Evolutionary conservation across 306 rosid genomes (phyloP).

Genomic region (Herpetospermum pedunculosum): DNA sequence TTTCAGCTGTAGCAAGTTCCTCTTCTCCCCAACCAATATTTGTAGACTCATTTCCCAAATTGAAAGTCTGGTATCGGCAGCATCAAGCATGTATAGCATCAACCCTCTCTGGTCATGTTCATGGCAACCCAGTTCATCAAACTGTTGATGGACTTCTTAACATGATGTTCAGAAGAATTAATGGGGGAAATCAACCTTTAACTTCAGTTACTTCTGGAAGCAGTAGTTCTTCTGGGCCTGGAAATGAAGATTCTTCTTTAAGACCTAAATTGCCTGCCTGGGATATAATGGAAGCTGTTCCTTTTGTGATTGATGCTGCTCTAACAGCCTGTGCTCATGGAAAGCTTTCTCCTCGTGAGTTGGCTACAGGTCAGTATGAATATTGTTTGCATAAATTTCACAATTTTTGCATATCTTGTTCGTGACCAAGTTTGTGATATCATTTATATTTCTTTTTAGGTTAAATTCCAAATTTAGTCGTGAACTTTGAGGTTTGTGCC

Average conservation of each 20-base stretch:
- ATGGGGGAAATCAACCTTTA: constrained; percentile 51
- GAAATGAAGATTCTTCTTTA: constrained; percentile 44
- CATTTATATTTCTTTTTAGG: background rate
- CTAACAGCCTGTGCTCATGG: constrained; percentile 96
- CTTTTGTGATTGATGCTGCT: constrained; percentile 97
- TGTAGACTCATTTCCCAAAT: constrained; percentile 89
- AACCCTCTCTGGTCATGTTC: constrained; percentile 89
- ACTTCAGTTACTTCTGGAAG: constrained; percentile 67
- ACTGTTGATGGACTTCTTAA: constrained; percentile 86
- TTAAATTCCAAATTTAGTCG: too few species aligned
- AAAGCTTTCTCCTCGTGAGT: constrained; percentile 85
- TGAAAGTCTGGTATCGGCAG: constrained; percentile 88
- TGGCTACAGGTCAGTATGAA: constrained; percentile 68
- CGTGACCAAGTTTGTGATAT: background rate
- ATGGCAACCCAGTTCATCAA: constrained; percentile 91
- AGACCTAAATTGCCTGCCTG: constrained; percentile 95
- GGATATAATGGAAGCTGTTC: constrained; percentile 93
- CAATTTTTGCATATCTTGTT: background rate
- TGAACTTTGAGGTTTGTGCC: too few species aligned
- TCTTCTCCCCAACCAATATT: constrained; percentile 70
- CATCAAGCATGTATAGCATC: constrained; percentile 98
- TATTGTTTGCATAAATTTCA: background rate
- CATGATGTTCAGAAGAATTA: constrained; percentile 76
- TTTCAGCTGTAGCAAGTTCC: constrained; percentile 61
- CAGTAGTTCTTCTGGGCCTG: constrained; percentile 85